A percentile compares a stretch with the other conserved stretches of the same genome.
Evolutionary conservation across 352 stramenopile genomes (phyloP).

Genomic region (Pythium vanterpoolii): DNA sequence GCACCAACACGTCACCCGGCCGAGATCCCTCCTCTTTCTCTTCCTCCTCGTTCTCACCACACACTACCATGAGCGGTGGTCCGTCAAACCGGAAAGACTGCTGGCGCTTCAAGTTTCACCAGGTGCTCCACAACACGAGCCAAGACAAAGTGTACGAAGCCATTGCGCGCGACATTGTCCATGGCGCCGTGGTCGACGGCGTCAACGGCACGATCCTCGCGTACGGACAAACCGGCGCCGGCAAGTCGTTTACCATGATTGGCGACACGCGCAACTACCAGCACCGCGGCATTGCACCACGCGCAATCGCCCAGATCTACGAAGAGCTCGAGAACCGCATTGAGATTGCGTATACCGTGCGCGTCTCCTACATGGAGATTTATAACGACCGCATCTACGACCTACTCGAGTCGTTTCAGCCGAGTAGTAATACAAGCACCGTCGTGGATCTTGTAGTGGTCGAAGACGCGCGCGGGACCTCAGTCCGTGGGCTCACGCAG

Average conservation of each 20-base stretch:
- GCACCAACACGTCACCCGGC: slow-evolving; percentile 4
- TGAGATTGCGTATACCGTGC: slow-evolving; percentile 86
- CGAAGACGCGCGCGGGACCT: slow-evolving; percentile 78
- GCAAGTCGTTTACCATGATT: slow-evolving; percentile 93
- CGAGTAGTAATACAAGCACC: background rate
- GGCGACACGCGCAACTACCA: slow-evolving; percentile 90
- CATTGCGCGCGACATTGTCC: slow-evolving; percentile 86
- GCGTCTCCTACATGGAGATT: slow-evolving; percentile 94
- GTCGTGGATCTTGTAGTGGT: slow-evolving; percentile 72
- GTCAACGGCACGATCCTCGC: slow-evolving; percentile 87
- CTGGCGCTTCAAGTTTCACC: slow-evolving; percentile 91
- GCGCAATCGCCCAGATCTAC: slow-evolving; percentile 87
- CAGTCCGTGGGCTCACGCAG: slow-evolving; percentile 87
- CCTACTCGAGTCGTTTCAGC: slow-evolving; percentile 51
- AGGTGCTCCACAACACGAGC: slow-evolving; percentile 90
- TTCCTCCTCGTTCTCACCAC: background rate
- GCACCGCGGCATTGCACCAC: slow-evolving; percentile 86
- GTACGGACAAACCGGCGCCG: slow-evolving; percentile 87
- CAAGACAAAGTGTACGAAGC: slow-evolving; percentile 91
- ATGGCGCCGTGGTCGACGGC: slow-evolving; percentile 84
- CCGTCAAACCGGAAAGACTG: slow-evolving; percentile 80
- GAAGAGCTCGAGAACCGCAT: slow-evolving; percentile 87
- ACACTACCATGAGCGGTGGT: slow-evolving; percentile 5
- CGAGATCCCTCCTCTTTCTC: background rate
- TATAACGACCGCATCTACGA: slow-evolving; percentile 96